Conservation (phyloP, 2,329 filamentous ascomycete genomes). For the Colletotrichum tanaceti region DNA sequence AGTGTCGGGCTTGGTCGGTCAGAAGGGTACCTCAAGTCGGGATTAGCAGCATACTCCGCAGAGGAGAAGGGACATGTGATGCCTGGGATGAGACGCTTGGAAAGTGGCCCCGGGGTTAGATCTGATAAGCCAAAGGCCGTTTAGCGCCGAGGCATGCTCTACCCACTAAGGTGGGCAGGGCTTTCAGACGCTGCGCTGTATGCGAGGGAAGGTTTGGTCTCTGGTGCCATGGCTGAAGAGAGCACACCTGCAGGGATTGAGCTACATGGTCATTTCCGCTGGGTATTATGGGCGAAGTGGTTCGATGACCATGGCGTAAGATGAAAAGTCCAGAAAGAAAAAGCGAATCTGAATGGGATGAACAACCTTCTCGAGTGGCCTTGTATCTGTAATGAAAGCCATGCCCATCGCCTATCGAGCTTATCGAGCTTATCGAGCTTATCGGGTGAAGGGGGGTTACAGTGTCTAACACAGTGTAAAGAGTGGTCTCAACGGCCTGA, state of each 20-base stretch:
- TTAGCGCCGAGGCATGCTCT: constrained; percentile 18
- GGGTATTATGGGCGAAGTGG: background rate
- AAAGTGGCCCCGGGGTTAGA: constrained; percentile 25
- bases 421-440: constrained; percentile 14
- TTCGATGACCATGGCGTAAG: background rate
- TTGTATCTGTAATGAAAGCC: background rate
- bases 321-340: background rate
- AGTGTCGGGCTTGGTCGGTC: constrained; percentile 13
- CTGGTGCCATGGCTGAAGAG: background rate
- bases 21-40: constrained; percentile 15
- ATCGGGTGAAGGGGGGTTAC: background rate
- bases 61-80: constrained; percentile 34
- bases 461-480: background rate
- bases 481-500: fast-evolving
- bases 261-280: background rate
- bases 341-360: background rate
- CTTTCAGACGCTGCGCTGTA: constrained; percentile 8
- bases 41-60: constrained; percentile 30
- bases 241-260: background rate
- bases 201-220: constrained; percentile 1
- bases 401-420: background rate
- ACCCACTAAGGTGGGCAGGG: constrained; percentile 31
- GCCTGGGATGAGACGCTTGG: constrained; percentile 37
- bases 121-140: constrained; percentile 38
- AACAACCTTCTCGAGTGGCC: background rate